A percentile compares a stretch with the other conserved stretches of the same genome.
These are phyloP conservation scores for Pyrenophora graminea DNA, from an alignment of 2,329 filamentous ascomycete species.

Conservation along the genomic window DNA sequence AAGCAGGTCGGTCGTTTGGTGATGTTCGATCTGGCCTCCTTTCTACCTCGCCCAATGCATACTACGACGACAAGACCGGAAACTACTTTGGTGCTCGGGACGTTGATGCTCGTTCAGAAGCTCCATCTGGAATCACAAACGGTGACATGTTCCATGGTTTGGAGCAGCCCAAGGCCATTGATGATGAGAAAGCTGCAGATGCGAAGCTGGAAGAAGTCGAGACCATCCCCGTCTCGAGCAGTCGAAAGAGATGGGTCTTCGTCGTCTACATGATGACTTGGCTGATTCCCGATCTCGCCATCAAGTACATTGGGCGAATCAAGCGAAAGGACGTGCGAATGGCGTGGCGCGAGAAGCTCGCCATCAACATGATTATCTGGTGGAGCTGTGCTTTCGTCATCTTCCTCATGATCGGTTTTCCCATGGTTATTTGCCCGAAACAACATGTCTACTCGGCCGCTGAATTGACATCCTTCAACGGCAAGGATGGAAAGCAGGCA, in stretches of 20 bases:
- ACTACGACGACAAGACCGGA: constrained; percentile 74
- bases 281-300: constrained; percentile 81
- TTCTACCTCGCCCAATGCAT: constrained; percentile 61
- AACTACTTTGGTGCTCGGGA: constrained; percentile 84
- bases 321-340: constrained; percentile 87
- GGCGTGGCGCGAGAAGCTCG: constrained; percentile 96
- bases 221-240: constrained; percentile 73
- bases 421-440: constrained; percentile 83
- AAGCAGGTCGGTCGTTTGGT: constrained; percentile 58
- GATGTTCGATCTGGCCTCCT: constrained; percentile 64
- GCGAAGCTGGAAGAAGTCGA: constrained; percentile 90
- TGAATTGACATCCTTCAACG: constrained; percentile 76
- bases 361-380: constrained; percentile 99
- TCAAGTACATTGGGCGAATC: constrained; percentile 80
- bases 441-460: constrained; percentile 83
- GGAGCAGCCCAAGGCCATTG: constrained; percentile 91
- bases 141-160: constrained; percentile 97
- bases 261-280: constrained; percentile 83
- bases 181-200: constrained; percentile 92
- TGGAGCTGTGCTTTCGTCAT: constrained; percentile 73
- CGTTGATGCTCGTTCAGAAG: constrained; percentile 84
- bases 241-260: constrained; percentile 88
- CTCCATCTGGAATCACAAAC: constrained; percentile 87
- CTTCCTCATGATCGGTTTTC: constrained; percentile 91
- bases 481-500: constrained; percentile 66